Evolutionary conservation across 2,329 filamentous ascomycete genomes (phyloP).

Genomic region (Claviceps maximensis): DNA sequence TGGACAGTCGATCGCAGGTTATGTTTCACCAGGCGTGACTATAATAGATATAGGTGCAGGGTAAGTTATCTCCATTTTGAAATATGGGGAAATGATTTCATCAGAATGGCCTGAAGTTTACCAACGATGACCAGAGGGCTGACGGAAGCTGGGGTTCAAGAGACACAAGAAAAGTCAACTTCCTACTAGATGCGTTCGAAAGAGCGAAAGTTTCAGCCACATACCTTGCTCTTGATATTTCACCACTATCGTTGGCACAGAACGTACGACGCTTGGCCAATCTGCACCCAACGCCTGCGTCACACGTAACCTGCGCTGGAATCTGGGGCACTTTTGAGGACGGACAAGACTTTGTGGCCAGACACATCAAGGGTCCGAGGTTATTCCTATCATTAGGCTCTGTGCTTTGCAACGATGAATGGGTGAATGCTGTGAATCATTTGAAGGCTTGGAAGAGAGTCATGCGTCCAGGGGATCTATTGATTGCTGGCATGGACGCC

Average conservation of each 20-base stretch:
- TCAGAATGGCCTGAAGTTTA: not conserved
- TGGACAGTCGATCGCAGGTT: constrained; percentile 21
- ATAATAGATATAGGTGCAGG: constrained; percentile 29
- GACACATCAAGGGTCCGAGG: constrained; percentile 17
- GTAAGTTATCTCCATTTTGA: constrained; percentile 16
- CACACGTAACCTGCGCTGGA: constrained; percentile 21
- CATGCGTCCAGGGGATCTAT: constrained; percentile 21
- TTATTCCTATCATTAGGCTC: constrained; percentile 29
- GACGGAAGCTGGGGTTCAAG: constrained; percentile 11
- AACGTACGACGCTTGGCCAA: constrained; percentile 20
- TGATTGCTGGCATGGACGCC: constrained; percentile 29
- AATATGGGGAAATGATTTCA: not conserved
- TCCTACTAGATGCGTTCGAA: constrained; percentile 24
- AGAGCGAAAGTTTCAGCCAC: constrained; percentile 14
- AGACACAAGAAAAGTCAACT: constrained; percentile 27
- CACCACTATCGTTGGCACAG: constrained; percentile 20
- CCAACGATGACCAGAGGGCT: not conserved
- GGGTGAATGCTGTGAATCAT: constrained; percentile 20
- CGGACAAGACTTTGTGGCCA: constrained; percentile 18
- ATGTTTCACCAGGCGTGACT: constrained; percentile 17
- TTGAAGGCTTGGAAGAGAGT: constrained; percentile 23
- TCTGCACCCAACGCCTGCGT: constrained; percentile 14
- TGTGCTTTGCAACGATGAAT: constrained; percentile 28
- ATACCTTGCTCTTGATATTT: constrained; percentile 29
- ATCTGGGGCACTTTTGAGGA: constrained; percentile 28